A percentile compares a stretch with the other conserved stretches of the same genome.
Conservation (phyloP, 2,329 filamentous ascomycete genomes). For the Cladosporium sp. region DNA sequence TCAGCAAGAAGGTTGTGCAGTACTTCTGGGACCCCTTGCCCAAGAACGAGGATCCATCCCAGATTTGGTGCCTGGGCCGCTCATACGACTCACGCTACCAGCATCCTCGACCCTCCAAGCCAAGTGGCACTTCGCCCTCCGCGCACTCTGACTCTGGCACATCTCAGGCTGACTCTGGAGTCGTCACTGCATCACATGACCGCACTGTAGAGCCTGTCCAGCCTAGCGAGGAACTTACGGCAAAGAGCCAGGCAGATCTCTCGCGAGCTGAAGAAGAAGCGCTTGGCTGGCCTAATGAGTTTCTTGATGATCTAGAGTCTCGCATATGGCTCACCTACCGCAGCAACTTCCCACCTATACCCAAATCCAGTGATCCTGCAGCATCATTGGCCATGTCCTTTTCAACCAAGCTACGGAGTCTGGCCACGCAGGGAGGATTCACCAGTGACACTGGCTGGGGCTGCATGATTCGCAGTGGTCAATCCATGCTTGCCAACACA, state of each 20-base stretch:
- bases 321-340: slow-evolving; percentile 96
- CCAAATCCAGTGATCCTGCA: slow-evolving; percentile 70
- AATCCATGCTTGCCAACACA: slow-evolving; percentile 86
- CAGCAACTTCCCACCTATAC: slow-evolving; percentile 77
- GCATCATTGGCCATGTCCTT: slow-evolving; percentile 71
- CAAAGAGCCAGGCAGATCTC: slow-evolving; percentile 26
- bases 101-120: slow-evolving; percentile 16
- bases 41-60: slow-evolving; percentile 68
- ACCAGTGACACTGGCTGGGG: slow-evolving; percentile 95
- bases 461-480: slow-evolving; percentile 96
- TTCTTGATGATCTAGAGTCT: slow-evolving; percentile 90
- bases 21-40: slow-evolving; percentile 91
- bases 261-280: slow-evolving; percentile 32
- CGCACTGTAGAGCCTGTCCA: slow-evolving; percentile 9
- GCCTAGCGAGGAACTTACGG: slow-evolving; percentile 22
- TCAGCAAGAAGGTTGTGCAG: slow-evolving; percentile 74
- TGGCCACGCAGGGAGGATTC: slow-evolving; percentile 77
- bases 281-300: slow-evolving; percentile 73
- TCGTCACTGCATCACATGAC: slow-evolving; percentile 16
- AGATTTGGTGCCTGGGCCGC: slow-evolving; percentile 77
- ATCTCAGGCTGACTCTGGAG: slow-evolving; percentile 31
- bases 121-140: slow-evolving; percentile 26
- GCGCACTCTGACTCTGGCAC: slow-evolving; percentile 26
- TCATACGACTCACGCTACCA: slow-evolving; percentile 44
- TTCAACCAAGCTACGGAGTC: slow-evolving; percentile 74